phyloP scores from a whole-genome alignment of 768 basidiomycete species.

The Pulveroboletus frians region DNA sequence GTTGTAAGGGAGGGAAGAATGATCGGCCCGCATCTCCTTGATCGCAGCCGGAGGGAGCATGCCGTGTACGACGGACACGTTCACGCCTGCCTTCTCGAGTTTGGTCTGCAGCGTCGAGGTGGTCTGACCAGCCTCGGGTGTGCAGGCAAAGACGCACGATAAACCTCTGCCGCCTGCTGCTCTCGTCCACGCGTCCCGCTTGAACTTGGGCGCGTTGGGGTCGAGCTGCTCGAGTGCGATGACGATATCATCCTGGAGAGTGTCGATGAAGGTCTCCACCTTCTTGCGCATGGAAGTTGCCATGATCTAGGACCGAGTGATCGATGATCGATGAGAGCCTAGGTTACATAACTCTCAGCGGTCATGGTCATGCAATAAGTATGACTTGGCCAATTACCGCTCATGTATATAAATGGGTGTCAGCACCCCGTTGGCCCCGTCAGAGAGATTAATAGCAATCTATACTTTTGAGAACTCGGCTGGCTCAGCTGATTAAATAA shows the following conservation, averaged over 20 bases:
- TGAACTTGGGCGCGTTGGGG: constrained; percentile 62
- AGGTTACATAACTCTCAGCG: neutral
- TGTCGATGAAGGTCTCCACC: constrained; percentile 70
- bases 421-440: too few species aligned
- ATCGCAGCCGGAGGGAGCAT: constrained; percentile 83
- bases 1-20: constrained; percentile 65
- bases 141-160: constrained; percentile 74
- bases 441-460: too few species aligned
- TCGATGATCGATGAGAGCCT: too few species aligned
- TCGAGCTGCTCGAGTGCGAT: constrained; percentile 74
- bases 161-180: constrained; percentile 64
- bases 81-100: constrained; percentile 95
- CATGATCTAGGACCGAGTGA: constrained; percentile 6
- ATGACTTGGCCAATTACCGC: too few species aligned
- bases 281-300: constrained; percentile 59
- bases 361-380: too few species aligned
- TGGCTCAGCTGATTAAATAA: too few species aligned
- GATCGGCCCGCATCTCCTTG: constrained; percentile 93
- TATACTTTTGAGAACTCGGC: too few species aligned
- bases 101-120: constrained; percentile 41
- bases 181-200: constrained; percentile 76
- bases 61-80: constrained; percentile 89
- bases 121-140: constrained; percentile 27
- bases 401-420: too few species aligned
- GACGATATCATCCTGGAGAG: constrained; percentile 79